Evolutionary conservation across 2,329 filamentous ascomycete species (phyloP).

Genomic region (Dothideomycetes sp.): DNA sequence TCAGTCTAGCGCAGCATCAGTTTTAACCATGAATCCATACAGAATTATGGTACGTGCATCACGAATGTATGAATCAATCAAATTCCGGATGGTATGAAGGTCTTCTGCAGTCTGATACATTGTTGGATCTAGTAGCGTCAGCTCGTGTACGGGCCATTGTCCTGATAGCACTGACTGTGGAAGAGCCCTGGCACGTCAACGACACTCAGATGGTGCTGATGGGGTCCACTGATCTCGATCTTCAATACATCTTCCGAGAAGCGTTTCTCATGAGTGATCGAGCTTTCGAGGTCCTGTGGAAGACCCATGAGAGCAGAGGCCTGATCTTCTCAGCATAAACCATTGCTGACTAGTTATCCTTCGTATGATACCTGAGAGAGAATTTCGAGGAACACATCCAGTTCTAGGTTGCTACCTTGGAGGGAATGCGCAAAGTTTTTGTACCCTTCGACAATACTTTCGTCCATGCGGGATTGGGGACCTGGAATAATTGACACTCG

Average conservation of each 20-base stretch:
- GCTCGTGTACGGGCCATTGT: no score
- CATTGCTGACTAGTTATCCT: conserved; percentile 8
- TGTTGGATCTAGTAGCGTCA: no score
- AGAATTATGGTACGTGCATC: no score
- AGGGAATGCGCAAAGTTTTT: conserved; percentile 17
- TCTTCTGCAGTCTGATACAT: conserved; percentile 21
- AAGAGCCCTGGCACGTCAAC: conserved; percentile 25
- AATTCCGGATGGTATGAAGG: conserved; percentile 30
- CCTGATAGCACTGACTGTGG: no score
- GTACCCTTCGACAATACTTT: conserved; percentile 25
- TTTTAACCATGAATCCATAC: conserved; percentile 32
- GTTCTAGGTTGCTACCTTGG: conserved; percentile 19
- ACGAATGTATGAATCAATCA: conserved; percentile 31
- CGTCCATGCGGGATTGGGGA: conserved; percentile 20
- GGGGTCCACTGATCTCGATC: conserved; percentile 21
- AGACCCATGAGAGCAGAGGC: conserved; percentile 17
- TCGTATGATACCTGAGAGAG: neutral
- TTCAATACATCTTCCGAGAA: conserved; percentile 24
- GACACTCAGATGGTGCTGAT: conserved; percentile 22
- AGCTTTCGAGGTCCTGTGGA: neutral
- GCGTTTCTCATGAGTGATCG: conserved; percentile 9
- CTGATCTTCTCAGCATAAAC: no score
- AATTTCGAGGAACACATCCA: no score
- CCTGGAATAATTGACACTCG: conserved; percentile 25
- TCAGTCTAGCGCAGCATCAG: no score